A percentile compares a stretch with the other conserved stretches of the same genome.
Evolutionary conservation across 768 basidiomycete genomes (phyloP).

Genomic region (Pleurotus sapidus): DNA sequence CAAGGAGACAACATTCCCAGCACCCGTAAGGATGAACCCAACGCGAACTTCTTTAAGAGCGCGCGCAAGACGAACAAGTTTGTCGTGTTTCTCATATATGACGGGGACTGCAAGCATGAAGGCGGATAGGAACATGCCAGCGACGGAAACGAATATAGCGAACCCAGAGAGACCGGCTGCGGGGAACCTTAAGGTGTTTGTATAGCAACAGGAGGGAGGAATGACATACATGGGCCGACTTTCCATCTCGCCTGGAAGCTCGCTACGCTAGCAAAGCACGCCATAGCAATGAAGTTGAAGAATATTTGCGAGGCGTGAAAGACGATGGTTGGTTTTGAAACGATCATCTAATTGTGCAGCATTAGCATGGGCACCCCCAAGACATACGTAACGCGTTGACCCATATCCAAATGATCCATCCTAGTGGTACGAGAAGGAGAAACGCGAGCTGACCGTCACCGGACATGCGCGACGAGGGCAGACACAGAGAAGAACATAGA

Average conservation of each 20-base stretch:
- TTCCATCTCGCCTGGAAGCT: conserved; percentile 83
- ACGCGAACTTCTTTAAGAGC: conserved; percentile 83
- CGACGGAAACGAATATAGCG: conserved; percentile 75
- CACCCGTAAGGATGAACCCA: conserved; percentile 75
- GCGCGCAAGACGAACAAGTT: conserved; percentile 70
- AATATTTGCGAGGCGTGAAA: conserved; percentile 79
- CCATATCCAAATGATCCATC: conserved; percentile 71
- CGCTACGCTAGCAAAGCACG: conserved; percentile 88
- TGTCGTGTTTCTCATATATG: conserved; percentile 83
- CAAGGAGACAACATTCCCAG: conserved; percentile 62
- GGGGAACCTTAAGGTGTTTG: conserved; percentile 14
- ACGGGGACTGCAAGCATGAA: conserved; percentile 80
- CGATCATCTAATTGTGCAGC: conserved; percentile 64
- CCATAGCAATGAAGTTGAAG: conserved; percentile 92
- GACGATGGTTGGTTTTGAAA: conserved; percentile 79
- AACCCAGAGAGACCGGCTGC: conserved; percentile 86
- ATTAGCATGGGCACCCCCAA: background rate
- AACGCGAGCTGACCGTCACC: conserved; percentile 50
- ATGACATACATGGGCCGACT: conserved; percentile 79
- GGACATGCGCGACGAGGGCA: conserved; percentile 33
- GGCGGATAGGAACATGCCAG: conserved; percentile 68
- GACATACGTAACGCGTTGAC: conserved; percentile 30
- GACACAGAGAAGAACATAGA: conserved; percentile 35
- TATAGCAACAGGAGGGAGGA: conserved; percentile 1
- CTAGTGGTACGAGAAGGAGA: conserved; percentile 61